A percentile compares a stretch with the other conserved stretches of the same genome.
These are phyloP conservation scores for Coniochaeta sp. DNA, from an alignment of 2,329 filamentous ascomycete species.

Conservation along the genomic window DNA sequence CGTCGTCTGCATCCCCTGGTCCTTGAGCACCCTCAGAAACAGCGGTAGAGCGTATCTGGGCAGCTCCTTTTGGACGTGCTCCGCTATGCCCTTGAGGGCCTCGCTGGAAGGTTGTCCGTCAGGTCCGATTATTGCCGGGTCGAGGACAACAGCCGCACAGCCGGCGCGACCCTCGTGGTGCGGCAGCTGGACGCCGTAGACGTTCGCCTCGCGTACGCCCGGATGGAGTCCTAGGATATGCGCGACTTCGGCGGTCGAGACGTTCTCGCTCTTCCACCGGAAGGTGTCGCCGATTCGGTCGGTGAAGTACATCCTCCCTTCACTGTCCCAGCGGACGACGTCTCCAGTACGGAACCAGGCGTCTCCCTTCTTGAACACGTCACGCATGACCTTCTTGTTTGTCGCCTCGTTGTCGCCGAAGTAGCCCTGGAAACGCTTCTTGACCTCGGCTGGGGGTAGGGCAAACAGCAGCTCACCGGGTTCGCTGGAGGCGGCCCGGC, in stretches of 20 bases:
- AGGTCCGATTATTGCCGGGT: slow-evolving; percentile 30
- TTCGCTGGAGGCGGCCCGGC: slow-evolving; percentile 46
- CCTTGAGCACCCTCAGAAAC: slow-evolving; percentile 62
- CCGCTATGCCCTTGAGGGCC: slow-evolving; percentile 51
- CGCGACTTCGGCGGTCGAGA: slow-evolving; percentile 76
- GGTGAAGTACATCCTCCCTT: slow-evolving; percentile 71
- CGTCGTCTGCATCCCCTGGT: slow-evolving; percentile 55
- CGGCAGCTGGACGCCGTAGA: slow-evolving; percentile 75
- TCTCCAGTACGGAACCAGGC: slow-evolving; percentile 83
- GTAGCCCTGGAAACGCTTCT: slow-evolving; percentile 71
- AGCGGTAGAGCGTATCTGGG: slow-evolving; percentile 71
- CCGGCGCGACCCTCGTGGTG: slow-evolving; percentile 79
- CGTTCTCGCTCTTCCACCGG: slow-evolving; percentile 78
- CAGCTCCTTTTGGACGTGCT: slow-evolving; percentile 48
- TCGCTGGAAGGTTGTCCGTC: slow-evolving; percentile 34
- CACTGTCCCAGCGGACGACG: slow-evolving; percentile 59
- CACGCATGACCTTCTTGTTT: slow-evolving; percentile 62
- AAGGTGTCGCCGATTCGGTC: slow-evolving; percentile 76
- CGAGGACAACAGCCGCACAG: slow-evolving; percentile 63
- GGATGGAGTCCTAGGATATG: slow-evolving; percentile 62
- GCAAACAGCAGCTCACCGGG: slow-evolving; percentile 69
- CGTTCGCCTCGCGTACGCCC: slow-evolving; percentile 68
- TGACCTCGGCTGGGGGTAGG: slow-evolving; percentile 58
- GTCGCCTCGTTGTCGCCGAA: slow-evolving; percentile 67
- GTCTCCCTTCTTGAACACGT: slow-evolving; percentile 69